Base-by-base conservation (phyloP, 2,329 filamentous ascomycete genomes). In the Coniochaeta pulveracea region DNA sequence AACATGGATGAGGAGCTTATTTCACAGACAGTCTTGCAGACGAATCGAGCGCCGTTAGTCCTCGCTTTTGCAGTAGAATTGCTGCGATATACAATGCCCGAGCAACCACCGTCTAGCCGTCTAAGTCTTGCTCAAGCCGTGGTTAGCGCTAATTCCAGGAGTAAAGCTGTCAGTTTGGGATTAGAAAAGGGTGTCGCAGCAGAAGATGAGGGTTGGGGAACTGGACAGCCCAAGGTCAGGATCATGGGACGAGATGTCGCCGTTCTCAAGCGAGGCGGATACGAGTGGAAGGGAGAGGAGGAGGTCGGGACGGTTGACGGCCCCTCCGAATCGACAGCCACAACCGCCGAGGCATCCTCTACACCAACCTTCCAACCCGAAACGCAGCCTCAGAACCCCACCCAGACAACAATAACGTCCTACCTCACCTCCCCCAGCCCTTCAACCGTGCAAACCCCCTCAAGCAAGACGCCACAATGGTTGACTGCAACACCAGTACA, bases 91-190 rank as follows among this genome's bases (percentile, higher is more conserved):
- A 93, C 84, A 0, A 89, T 88, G 79, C 82, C 85, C 0, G 78
- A 83, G 43, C 86, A 94, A 50, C 85, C 85, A 3, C 64, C 79
- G 3, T 91, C 83, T n/a, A 89, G 84, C 50, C 68, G 84, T 29
- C 60, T 93, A 14, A 93, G 85, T 49, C 61, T 94, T 14, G 83
- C 79, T 0, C 85, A 93, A 54, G 85, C 83, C 1, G 77, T 91
- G 2, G 82, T 93, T 11, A 88, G 83, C 49, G 76, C 76, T 18
- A 91, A 89, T 49, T 85, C 81, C 39, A 72, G 77, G 42, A 75
- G 72, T 22, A 88, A 88, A 55, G 85, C 85, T 8, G 66, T 78
- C 18, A 80, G 71, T 40, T 57, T 93, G 19, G 85, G 85, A 0
- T 61, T 93, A 14, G 75, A 82, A 40, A 72, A 64, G 33, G 72